Evolutionary conservation across 225 moss, liverwort and hornwort species (phyloP).

Genomic region (Straminergon stramineum): DNA sequence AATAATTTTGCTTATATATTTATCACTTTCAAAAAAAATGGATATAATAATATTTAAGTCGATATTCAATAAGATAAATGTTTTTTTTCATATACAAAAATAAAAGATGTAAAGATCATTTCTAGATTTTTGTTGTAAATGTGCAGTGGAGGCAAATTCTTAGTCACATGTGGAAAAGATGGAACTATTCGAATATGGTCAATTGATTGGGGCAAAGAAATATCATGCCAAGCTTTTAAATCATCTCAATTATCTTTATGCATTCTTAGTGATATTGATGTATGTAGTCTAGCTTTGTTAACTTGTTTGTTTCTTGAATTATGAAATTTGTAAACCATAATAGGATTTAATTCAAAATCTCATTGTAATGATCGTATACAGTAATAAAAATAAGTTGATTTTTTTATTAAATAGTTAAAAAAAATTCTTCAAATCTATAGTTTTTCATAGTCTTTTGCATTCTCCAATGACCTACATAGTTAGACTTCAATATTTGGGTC

Average conservation of each 20-base stretch:
- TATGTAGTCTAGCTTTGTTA: neutral
- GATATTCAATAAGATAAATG: too few relatives aligned
- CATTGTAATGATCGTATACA: too few relatives aligned
- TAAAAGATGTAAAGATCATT: too few relatives aligned
- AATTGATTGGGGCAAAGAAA: constrained; percentile 62
- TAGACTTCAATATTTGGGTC: neutral
- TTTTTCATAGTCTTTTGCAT: neutral
- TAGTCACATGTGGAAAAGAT: constrained; percentile 77
- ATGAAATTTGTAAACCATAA: too few relatives aligned
- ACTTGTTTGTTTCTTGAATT: neutral
- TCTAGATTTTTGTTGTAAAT: neutral
- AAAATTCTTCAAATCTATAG: neutral
- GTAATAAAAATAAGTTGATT: neutral
- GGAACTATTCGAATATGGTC: constrained; percentile 67
- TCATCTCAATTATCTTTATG: constrained; percentile 63
- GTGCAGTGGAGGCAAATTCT: constrained; percentile 52
- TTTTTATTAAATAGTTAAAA: too few relatives aligned
- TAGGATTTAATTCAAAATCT: neutral
- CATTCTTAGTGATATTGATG: constrained; percentile 41
- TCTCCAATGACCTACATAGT: neutral
- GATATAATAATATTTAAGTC: too few relatives aligned
- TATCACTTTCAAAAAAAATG: neutral
- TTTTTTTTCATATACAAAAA: too few relatives aligned
- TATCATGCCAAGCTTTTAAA: constrained; percentile 47
- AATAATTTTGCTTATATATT: neutral